These are phyloP conservation scores for Mycena indigotica DNA, from an alignment of 768 basidiomycete genomes.

Conservation along the genomic window DNA sequence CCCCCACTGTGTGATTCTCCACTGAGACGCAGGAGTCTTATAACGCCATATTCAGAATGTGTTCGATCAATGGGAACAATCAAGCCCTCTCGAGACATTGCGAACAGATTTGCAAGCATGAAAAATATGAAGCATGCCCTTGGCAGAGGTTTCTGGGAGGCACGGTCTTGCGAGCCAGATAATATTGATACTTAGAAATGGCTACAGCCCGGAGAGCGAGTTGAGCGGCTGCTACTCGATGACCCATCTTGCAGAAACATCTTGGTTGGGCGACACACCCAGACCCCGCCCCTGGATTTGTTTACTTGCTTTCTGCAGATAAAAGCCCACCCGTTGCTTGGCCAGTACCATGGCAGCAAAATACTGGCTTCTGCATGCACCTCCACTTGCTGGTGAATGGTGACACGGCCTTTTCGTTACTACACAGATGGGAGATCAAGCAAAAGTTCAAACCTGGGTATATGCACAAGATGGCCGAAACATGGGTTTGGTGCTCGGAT, in stretches of 20 bases:
- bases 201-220: conserved; percentile 6
- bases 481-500: too few relatives aligned
- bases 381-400: too few relatives aligned
- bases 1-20: conserved; percentile 25
- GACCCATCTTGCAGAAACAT: conserved; percentile 8
- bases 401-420: too few relatives aligned
- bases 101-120: conserved; percentile 12
- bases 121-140: conserved; percentile 20
- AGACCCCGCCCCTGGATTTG: too few relatives aligned
- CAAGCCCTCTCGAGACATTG: conserved; percentile 31
- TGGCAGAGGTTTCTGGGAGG: conserved; percentile 21
- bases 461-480: too few relatives aligned
- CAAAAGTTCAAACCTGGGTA: too few relatives aligned
- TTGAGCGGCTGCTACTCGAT: neutral
- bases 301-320: too few relatives aligned
- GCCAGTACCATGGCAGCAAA: too few relatives aligned
- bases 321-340: too few relatives aligned
- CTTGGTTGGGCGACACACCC: conserved; percentile 20
- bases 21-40: conserved; percentile 33
- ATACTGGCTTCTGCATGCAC: too few relatives aligned
- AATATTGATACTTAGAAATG: too few relatives aligned
- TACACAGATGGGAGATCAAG: too few relatives aligned
- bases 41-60: conserved; percentile 30
- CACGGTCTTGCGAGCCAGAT: neutral
- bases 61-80: conserved; percentile 30